These are phyloP conservation scores for Rutstroemia sp. DNA, from an alignment of 2,329 filamentous ascomycete species.

Conservation along the genomic window DNA sequence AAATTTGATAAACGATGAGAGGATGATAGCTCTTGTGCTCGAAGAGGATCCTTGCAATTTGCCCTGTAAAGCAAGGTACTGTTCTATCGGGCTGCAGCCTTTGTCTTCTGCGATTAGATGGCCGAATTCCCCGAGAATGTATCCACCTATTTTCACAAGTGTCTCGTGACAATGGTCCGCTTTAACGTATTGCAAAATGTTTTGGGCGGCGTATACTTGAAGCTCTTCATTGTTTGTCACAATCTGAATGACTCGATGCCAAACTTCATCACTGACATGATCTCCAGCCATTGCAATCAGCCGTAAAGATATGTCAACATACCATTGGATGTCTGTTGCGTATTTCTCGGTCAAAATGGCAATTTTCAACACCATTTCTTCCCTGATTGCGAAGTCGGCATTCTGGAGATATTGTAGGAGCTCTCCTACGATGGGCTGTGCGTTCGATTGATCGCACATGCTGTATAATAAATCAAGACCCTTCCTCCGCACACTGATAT, in stretches of 20 bases:
- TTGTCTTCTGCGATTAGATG: constrained; percentile 90
- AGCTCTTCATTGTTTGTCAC: constrained; percentile 98
- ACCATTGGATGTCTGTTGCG: constrained; percentile 97
- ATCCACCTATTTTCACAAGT: constrained; percentile 93
- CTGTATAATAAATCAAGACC: constrained; percentile 95
- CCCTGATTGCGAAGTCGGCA: constrained; percentile 93
- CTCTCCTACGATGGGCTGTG: constrained; percentile 86
- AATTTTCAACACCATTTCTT: constrained; percentile 99
- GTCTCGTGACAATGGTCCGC: constrained; percentile 94
- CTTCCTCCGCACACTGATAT: constrained; percentile 95
- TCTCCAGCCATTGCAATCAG: constrained; percentile 95
- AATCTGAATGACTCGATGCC: constrained; percentile 98
- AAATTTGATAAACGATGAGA: constrained; percentile 95
- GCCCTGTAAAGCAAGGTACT: constrained; percentile 83
- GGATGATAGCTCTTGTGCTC: constrained; percentile 83
- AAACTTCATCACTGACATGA: constrained; percentile 97
- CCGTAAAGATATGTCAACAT: constrained; percentile 92
- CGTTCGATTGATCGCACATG: constrained; percentile 98
- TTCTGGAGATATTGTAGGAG: constrained; percentile 91
- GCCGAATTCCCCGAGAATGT: constrained; percentile 93
- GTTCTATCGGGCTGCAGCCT: constrained; percentile 92
- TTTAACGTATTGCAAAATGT: constrained; percentile 87
- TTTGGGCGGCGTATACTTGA: constrained; percentile 92
- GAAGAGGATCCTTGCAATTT: constrained; percentile 88
- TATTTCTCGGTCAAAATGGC: constrained; percentile 98